Evolutionary conservation across 345 rosid genomes (phyloP).

Genomic region (Hevea brasiliensis): DNA sequence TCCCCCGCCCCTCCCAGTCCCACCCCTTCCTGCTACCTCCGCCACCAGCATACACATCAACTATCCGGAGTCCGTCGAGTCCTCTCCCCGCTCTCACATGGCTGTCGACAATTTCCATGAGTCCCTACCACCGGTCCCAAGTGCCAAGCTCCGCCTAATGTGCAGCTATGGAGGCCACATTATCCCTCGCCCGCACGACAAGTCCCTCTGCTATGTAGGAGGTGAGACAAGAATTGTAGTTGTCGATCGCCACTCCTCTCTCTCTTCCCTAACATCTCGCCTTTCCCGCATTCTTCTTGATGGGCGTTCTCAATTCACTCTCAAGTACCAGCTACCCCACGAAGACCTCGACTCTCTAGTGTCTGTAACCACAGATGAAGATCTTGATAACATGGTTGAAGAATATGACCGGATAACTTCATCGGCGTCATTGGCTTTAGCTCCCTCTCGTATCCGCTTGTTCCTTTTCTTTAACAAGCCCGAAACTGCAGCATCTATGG

Average conservation of each 20-base stretch:
- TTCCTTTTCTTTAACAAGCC: conserved; percentile 69
- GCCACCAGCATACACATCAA: conserved; percentile 26
- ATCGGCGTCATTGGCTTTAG: conserved; percentile 27
- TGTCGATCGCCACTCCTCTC: conserved; percentile 63
- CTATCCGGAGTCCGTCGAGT: conserved; percentile 41
- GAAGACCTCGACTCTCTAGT: conserved; percentile 89
- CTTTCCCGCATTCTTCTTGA: conserved; percentile 65
- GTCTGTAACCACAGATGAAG: conserved; percentile 74
- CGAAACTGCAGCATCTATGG: conserved; percentile 74
- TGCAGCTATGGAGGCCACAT: conserved; percentile 89
- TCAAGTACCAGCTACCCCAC: conserved; percentile 80
- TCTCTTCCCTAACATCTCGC: conserved; percentile 48
- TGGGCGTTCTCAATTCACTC: conserved; percentile 63
- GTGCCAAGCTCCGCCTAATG: conserved; percentile 76
- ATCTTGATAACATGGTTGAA: conserved; percentile 80
- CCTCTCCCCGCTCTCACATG: conserved; percentile 51
- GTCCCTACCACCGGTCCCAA: conserved; percentile 55
- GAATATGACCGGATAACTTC: conserved; percentile 61
- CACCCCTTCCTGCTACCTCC: conserved; percentile 13
- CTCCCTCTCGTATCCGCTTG: conserved; percentile 55
- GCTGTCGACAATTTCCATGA: conserved; percentile 30
- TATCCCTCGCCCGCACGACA: conserved; percentile 90
- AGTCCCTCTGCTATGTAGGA: conserved; percentile 65
- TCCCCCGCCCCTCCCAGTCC: conserved; percentile 35
- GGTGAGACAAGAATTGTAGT: conserved; percentile 70